phyloP scores from a whole-genome alignment of 345 rosid species.

The Eucalyptus fibrosa region DNA sequence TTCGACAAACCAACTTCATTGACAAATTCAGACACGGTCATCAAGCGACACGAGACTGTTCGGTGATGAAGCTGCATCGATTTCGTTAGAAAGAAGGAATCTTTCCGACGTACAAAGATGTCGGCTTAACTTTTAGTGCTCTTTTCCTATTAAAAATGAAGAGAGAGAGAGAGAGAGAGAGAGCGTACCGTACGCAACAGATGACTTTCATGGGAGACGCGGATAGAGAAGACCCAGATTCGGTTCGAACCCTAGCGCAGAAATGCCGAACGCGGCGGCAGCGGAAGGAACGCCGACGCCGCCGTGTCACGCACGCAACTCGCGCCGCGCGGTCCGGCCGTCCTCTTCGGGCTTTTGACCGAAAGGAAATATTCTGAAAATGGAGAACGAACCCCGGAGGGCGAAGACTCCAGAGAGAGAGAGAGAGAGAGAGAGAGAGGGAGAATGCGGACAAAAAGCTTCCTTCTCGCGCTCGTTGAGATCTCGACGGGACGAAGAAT shows the following conservation, averaged over 20 bases:
- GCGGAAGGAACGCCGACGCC: neutral
- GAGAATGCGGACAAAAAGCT: neutral
- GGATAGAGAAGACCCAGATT: neutral
- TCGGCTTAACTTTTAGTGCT: neutral
- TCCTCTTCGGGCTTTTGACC: neutral
- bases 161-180: neutral
- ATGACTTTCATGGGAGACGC: neutral
- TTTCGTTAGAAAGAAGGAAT: neutral
- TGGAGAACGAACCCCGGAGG: neutral
- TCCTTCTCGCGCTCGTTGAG: neutral
- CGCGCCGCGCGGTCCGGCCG: neutral
- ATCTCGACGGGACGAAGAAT: neutral
- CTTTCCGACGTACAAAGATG: neutral
- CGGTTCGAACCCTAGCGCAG: neutral
- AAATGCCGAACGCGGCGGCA: neutral
- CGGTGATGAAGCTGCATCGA: neutral
- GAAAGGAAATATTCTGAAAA: neutral
- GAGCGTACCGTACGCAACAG: neutral
- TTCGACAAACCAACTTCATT: neutral
- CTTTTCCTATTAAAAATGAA: neutral
- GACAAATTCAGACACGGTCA: neutral
- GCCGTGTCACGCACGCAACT: neutral
- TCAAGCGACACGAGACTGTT: neutral
- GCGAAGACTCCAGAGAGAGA: neutral
- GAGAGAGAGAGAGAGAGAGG: neutral